Evolutionary conservation across 805 yeast species (phyloP).

Genomic region (Ogataea degrootiae): DNA sequence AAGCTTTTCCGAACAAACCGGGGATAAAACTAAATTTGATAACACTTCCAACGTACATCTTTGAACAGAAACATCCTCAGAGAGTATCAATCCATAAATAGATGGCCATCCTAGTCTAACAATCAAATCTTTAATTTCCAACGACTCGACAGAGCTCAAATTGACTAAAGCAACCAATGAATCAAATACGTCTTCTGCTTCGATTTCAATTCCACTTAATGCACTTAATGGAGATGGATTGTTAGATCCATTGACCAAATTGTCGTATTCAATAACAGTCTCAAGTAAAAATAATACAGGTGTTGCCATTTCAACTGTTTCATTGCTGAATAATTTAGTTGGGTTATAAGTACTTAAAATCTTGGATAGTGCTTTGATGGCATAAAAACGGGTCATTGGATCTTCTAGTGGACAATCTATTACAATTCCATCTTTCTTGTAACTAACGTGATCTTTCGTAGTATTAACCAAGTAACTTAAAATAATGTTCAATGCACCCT

Average conservation of each 20-base stretch:
- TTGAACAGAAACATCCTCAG: slow-evolving; percentile 38
- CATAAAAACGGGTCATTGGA: slow-evolving; percentile 25
- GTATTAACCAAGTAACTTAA: slow-evolving; percentile 35
- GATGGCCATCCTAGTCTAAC: slow-evolving; percentile 32
- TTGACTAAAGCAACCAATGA: slow-evolving; percentile 47
- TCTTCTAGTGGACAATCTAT: slow-evolving; percentile 18
- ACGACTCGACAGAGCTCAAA: slow-evolving; percentile 36
- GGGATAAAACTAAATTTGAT: slow-evolving; percentile 38
- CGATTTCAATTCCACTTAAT: slow-evolving; percentile 19
- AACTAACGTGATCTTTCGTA: slow-evolving; percentile 21
- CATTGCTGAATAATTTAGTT: slow-evolving; percentile 33
- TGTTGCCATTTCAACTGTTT: slow-evolving; percentile 31
- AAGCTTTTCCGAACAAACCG: slow-evolving; percentile 44
- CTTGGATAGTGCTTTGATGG: slow-evolving; percentile 40
- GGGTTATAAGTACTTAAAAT: slow-evolving; percentile 44
- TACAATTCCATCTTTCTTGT: slow-evolving; percentile 19
- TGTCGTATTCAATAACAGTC: slow-evolving; percentile 36
- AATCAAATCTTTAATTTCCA: slow-evolving; percentile 30
- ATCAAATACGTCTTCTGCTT: slow-evolving; percentile 36
- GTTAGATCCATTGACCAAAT: slow-evolving; percentile 16
- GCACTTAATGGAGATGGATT: slow-evolving; percentile 21
- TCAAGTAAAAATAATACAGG: slow-evolving; percentile 47
- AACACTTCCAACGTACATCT: slow-evolving; percentile 44
- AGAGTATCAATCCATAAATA: slow-evolving; percentile 31
- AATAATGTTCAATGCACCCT: slow-evolving; percentile 39